Evolutionary conservation across 805 yeast genomes (phyloP).

Genomic region (Saccharomycopsis guyanensis): DNA sequence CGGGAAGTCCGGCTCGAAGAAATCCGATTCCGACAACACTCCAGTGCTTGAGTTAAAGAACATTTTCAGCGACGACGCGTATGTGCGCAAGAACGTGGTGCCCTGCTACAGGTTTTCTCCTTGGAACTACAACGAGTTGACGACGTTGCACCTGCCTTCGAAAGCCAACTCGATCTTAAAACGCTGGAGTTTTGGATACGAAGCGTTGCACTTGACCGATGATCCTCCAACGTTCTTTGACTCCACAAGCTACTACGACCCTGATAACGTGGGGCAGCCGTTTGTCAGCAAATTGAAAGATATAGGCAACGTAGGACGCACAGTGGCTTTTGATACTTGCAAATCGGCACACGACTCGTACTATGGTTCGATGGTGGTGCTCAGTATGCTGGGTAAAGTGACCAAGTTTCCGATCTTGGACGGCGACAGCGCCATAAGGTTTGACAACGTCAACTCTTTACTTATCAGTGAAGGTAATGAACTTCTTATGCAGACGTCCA

Average conservation of each 20-base stretch:
- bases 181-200: slow-evolving; percentile 16
- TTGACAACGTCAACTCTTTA: slow-evolving; percentile 13
- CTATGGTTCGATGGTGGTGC: slow-evolving; percentile 12
- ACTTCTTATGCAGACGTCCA: background rate
- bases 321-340: slow-evolving; percentile 18
- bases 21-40: too few relatives aligned
- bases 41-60: slow-evolving; percentile 6
- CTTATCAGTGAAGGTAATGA: slow-evolving; percentile 4
- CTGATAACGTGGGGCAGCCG: slow-evolving; percentile 82
- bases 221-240: background rate
- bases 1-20: background rate
- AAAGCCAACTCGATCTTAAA: slow-evolving; percentile 7
- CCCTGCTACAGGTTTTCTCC: slow-evolving; percentile 18
- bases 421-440: slow-evolving; percentile 5
- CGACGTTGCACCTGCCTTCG: slow-evolving; percentile 13
- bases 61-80: slow-evolving; percentile 6
- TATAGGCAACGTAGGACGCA: slow-evolving; percentile 1
- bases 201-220: slow-evolving; percentile 13
- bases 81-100: background rate
- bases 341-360: slow-evolving; percentile 2
- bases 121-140: slow-evolving; percentile 10
- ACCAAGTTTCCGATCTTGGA: slow-evolving; percentile 10
- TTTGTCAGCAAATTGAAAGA: slow-evolving; percentile 17
- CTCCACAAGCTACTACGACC: slow-evolving; percentile 34
- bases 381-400: slow-evolving; percentile 14